A percentile compares a stretch with the other conserved stretches of the same genome.
Conservation (phyloP, 331 rosid species). For the Rosa hybrid region DNA sequence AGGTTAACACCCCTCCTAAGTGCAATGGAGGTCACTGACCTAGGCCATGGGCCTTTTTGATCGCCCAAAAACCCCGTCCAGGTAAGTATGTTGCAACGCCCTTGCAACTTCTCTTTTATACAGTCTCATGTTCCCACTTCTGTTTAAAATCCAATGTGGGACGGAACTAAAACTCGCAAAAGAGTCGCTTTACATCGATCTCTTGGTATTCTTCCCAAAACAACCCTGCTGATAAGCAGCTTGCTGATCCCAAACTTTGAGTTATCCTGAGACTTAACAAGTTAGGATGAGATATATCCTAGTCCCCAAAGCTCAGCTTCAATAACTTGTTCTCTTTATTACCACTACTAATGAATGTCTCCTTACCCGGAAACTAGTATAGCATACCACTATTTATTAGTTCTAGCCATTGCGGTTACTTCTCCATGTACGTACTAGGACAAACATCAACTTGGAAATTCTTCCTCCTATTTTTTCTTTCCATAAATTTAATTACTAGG, state of each 20-base stretch:
- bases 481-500: too few relatives aligned
- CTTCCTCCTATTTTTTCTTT: too few relatives aligned
- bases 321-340: too few relatives aligned
- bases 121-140: not conserved
- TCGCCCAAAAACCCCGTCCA: constrained; percentile 4
- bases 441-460: too few relatives aligned
- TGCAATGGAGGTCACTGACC: constrained; percentile 11
- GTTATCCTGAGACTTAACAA: not conserved
- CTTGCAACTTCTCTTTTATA: not conserved
- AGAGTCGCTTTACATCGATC: not conserved
- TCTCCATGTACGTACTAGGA: too few relatives aligned
- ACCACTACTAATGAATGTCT: too few relatives aligned
- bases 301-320: too few relatives aligned
- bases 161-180: not conserved
- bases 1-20: not conserved
- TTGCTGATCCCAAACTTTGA: not conserved
- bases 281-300: not conserved
- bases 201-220: not conserved
- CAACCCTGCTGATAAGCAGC: not conserved
- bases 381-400: too few relatives aligned
- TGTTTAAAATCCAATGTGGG: not conserved
- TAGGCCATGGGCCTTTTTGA: not conserved
- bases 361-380: too few relatives aligned
- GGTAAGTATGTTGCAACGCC: not conserved
- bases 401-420: too few relatives aligned